Evolutionary conservation across 768 basidiomycete genomes (phyloP).

Genomic region (Mycena capillaripes): DNA sequence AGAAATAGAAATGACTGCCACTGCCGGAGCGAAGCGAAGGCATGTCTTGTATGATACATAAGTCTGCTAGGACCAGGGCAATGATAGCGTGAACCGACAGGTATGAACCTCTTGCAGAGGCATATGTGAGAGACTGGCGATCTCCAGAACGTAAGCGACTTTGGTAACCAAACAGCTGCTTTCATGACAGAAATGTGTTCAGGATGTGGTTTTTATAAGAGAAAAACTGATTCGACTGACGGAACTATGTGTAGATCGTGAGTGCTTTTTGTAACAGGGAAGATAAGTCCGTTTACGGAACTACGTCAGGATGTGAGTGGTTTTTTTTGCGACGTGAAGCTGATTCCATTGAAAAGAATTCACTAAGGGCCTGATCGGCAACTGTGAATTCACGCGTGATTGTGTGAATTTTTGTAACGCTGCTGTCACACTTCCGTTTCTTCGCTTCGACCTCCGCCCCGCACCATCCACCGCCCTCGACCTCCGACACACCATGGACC

Average conservation of each 20-base stretch:
- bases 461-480: background rate
- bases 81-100: background rate
- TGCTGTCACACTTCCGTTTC: background rate
- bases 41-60: background rate
- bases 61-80: background rate
- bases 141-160: background rate
- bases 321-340: no score
- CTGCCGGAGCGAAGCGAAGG: background rate
- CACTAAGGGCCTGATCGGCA: no score
- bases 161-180: background rate
- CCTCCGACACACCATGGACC: background rate
- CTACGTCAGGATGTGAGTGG: no score
- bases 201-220: background rate
- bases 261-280: no score
- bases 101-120: background rate
- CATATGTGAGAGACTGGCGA: no score
- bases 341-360: no score
- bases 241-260: background rate
- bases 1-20: background rate
- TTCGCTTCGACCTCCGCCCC: background rate
- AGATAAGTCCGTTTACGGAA: no score
- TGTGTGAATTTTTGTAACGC: slow-evolving; percentile 14
- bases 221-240: no score
- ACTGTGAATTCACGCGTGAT: no score
- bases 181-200: background rate